phyloP scores from a whole-genome alignment of 2,329 filamentous ascomycete genomes.

The Aspergillus ochraceus region DNA sequence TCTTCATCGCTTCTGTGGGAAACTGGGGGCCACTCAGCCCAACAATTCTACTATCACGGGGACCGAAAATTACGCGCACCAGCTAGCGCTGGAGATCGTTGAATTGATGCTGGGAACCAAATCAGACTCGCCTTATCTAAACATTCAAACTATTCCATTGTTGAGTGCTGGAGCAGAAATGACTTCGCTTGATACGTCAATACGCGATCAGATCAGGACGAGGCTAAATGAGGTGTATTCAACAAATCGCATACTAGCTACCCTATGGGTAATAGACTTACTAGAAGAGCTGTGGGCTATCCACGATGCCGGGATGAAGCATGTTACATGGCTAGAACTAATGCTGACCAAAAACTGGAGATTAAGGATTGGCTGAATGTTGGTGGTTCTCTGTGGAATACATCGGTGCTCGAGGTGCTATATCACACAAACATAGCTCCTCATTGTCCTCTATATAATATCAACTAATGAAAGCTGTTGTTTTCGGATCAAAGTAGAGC shows the following conservation, averaged over 20 bases:
- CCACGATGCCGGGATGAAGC: background rate
- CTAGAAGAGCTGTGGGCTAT: background rate
- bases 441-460: no score
- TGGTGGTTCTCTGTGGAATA: background rate
- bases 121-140: background rate
- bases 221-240: background rate
- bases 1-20: constrained; percentile 3
- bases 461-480: no score
- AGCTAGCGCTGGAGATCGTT: background rate
- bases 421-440: no score
- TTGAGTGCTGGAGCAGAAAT: background rate
- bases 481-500: no score
- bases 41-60: background rate
- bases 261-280: background rate
- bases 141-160: background rate
- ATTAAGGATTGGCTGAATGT: background rate
- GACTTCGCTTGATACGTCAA: background rate
- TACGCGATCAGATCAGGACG: background rate
- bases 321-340: background rate
- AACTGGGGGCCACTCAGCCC: no score
- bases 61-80: background rate
- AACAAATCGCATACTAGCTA: background rate
- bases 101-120: background rate
- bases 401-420: no score
- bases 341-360: background rate